Conservation (phyloP, 75 land plant species). For the Picea glauca region DNA sequence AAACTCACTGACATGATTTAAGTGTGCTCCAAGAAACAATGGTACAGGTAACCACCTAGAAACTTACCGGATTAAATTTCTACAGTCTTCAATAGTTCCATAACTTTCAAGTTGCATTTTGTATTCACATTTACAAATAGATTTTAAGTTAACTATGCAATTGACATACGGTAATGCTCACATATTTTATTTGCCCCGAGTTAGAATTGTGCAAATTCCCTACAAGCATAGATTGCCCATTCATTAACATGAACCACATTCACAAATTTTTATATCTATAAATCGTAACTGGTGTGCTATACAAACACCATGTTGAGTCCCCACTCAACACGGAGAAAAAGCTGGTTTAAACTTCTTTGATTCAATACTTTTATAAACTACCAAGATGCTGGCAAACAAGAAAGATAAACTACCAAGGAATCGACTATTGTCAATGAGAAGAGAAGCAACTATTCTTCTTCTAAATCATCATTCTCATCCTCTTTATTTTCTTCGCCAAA, state of each 20-base stretch:
- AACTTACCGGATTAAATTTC: not conserved
- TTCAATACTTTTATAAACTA: not conserved
- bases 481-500: not conserved
- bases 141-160: not conserved
- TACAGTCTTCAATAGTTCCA: not conserved
- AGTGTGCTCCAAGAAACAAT: too few relatives aligned
- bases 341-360: not conserved
- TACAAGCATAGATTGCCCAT: not conserved
- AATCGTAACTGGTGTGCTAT: not conserved
- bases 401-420: not conserved
- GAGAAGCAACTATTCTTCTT: not conserved
- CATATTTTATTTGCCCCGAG: not conserved
- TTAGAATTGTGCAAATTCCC: not conserved
- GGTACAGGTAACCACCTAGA: not conserved
- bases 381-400: not conserved
- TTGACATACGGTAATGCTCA: not conserved
- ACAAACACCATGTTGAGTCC: not conserved
- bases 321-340: not conserved
- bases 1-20: too few relatives aligned
- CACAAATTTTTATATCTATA: not conserved
- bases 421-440: not conserved
- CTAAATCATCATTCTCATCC: conserved; percentile 1
- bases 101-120: not conserved
- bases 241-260: not conserved
- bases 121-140: not conserved